Evolutionary conservation across 345 rosid species (phyloP).

Genomic region (Angophora floribunda): DNA sequence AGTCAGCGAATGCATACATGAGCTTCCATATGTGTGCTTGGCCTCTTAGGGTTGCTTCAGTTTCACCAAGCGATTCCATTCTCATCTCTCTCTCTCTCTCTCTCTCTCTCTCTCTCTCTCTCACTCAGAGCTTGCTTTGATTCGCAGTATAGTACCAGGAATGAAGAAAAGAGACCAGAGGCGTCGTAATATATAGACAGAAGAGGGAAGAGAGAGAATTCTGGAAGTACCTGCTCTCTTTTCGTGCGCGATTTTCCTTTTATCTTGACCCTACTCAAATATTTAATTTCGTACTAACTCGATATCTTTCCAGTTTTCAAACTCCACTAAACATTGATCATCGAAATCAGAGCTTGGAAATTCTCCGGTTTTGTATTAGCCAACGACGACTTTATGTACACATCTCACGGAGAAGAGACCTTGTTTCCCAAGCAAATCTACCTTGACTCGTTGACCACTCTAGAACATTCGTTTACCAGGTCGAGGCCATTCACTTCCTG

Average conservation of each 20-base stretch:
- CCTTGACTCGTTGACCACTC: neutral
- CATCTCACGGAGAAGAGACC: neutral
- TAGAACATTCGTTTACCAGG: neutral
- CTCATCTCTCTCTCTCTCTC: neutral
- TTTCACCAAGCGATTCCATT: neutral
- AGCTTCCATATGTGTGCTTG: slow-evolving; percentile 9
- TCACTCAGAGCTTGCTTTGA: neutral
- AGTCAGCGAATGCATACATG: slow-evolving; percentile 8
- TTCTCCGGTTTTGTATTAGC: neutral
- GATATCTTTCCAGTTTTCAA: neutral
- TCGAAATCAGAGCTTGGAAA: neutral
- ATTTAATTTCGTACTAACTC: neutral
- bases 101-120: neutral
- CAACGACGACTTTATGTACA: neutral
- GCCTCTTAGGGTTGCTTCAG: neutral
- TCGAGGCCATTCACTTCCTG: neutral
- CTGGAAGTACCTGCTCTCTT: neutral
- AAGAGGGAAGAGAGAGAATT: neutral
- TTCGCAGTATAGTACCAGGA: neutral
- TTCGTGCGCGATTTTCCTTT: neutral
- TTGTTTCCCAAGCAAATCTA: neutral
- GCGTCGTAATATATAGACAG: neutral
- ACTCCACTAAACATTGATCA: neutral
- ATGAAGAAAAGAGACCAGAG: neutral
- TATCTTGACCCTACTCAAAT: too few species aligned